A percentile compares a stretch with the other conserved stretches of the same genome.
Conservation (phyloP, 2,329 filamentous ascomycete genomes). For the Periglandula ipomoeae region DNA sequence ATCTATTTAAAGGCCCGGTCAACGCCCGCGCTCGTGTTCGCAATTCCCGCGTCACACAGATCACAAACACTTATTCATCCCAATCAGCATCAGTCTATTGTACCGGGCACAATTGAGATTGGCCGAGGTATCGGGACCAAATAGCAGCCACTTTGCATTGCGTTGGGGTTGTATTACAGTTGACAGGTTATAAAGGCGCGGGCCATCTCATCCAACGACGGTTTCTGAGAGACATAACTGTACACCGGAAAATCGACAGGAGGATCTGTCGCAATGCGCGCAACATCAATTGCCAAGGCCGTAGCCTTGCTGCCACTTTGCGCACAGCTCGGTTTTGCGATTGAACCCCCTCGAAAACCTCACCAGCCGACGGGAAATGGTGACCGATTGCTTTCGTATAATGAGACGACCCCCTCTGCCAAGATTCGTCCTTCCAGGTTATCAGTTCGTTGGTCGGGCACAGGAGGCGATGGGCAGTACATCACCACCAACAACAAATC, state of each 20-base stretch:
- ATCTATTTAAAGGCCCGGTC: too few relatives aligned
- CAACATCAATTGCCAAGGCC: neutral
- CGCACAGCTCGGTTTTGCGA: slow-evolving; percentile 19
- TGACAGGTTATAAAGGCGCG: too few relatives aligned
- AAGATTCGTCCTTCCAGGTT: slow-evolving; percentile 36
- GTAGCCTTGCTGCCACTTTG: slow-evolving; percentile 13
- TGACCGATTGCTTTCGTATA: slow-evolving; percentile 48
- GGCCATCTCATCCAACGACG: neutral
- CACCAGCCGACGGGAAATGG: slow-evolving; percentile 47
- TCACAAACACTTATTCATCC: too few relatives aligned
- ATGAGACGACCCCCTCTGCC: slow-evolving; percentile 43
- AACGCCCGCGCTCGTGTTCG: too few relatives aligned
- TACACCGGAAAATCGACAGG: too few relatives aligned
- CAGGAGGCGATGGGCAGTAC: slow-evolving; percentile 52
- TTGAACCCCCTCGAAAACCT: slow-evolving; percentile 43
- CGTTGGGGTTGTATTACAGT: too few relatives aligned
- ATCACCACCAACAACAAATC: slow-evolving; percentile 41
- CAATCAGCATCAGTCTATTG: too few relatives aligned
- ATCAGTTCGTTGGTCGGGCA: slow-evolving; percentile 47
- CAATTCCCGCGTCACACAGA: too few relatives aligned
- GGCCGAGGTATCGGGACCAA: too few relatives aligned
- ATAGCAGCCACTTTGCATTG: too few relatives aligned
- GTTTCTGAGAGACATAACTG: neutral
- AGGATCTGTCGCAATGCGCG: neutral
- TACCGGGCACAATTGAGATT: too few relatives aligned